Evolutionary conservation across 1,284 basidiomycete species (phyloP).

Genomic region (Anthracocystis walkeri): DNA sequence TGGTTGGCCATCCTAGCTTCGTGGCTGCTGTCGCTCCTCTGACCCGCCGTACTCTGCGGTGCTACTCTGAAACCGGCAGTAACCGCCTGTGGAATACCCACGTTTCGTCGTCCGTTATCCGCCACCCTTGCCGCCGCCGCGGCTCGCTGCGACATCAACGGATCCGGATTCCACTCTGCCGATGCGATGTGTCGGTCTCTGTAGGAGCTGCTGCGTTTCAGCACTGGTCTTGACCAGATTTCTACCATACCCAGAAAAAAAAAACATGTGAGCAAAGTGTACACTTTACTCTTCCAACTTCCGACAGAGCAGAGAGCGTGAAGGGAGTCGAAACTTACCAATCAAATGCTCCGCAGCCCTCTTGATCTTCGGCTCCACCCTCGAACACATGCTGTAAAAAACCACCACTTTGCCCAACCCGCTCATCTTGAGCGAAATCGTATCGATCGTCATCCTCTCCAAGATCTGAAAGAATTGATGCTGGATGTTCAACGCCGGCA

Average conservation of each 20-base stretch:
- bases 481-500: constrained; percentile 96
- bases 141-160: constrained; percentile 33
- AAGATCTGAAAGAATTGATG: constrained; percentile 88
- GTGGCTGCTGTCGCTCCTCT: constrained; percentile 50
- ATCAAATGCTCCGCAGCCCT: constrained; percentile 88
- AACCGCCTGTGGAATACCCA: constrained; percentile 61
- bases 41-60: constrained; percentile 47
- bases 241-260: constrained; percentile 25
- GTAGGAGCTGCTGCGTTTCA: constrained; percentile 66
- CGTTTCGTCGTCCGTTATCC: constrained; percentile 44
- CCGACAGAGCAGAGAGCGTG: no score
- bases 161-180: constrained; percentile 57
- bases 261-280: no score
- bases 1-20: constrained; percentile 60
- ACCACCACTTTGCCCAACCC: constrained; percentile 90
- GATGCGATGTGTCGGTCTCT: constrained; percentile 61
- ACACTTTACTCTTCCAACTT: no score
- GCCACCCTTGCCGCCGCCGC: constrained; percentile 2
- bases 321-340: no score
- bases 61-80: constrained; percentile 60
- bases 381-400: constrained; percentile 91
- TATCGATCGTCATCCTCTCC: constrained; percentile 86
- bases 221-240: constrained; percentile 67
- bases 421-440: constrained; percentile 88
- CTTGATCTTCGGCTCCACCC: constrained; percentile 83